Base-by-base conservation (phyloP, 768 basidiomycete species). In the Termitomyces sp. region DNA sequence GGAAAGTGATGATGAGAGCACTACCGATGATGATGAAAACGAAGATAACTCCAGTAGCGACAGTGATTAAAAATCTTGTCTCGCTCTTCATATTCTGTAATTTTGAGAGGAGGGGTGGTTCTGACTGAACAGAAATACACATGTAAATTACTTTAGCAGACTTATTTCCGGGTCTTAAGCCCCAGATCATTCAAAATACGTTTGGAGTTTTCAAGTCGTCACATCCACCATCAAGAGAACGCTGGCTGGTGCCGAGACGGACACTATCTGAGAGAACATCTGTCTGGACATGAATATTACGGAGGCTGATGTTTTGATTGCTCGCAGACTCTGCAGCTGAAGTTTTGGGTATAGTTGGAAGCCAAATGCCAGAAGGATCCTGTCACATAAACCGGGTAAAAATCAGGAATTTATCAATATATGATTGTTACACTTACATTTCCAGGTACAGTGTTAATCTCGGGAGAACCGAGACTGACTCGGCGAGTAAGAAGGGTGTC, bases 21-120 rank as follows among this genome's bases (percentile, higher is more conserved):
- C 77, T 46, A 77, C 75, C 48, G 81, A 83, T 58, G 79, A 79
- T 63, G 83, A 81, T 61, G 79, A 79, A 60, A 79, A 80, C 62
- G 78, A 83, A 54, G 71, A 51, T 20, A 22, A 60, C 47, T 43
- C 48, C 52, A 74, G 60, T 68, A 82, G 81, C 62, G 82, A 85
- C 60, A 77, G 76, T 62, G 71, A 80, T 72, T 74, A 72, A 54
- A 65, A 57, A 69, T 7, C 49, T 70, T 70, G 60, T 68, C 32
- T 45, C 24, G 24, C 52, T 47, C 26, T 56, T 56, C 16, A 28
- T 56, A 56, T 54, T 59, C 33, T 58, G 50, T 28, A 32, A 52
- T 14, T 46, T 36, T 26, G 45, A 28, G 13, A 41, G 41, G 20
- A 38, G 36, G 18, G 18, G 40, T n/a, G n/a, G n/a, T 41, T 20